These are phyloP conservation scores for Teratosphaeriaceae sp. DNA, from an alignment of 2,329 filamentous ascomycete genomes.

Conservation along the genomic window DNA sequence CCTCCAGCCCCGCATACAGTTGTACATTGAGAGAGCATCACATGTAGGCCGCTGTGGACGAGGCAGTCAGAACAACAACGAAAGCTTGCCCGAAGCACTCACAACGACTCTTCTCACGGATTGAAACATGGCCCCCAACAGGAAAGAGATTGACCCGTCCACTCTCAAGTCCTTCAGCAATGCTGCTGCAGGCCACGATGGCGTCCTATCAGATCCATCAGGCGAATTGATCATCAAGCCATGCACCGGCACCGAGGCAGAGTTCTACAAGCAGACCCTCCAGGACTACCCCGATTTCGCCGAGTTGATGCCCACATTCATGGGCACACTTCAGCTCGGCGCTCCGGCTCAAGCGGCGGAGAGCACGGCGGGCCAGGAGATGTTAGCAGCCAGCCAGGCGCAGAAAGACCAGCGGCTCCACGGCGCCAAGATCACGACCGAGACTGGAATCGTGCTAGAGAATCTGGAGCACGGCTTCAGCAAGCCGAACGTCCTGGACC, in stretches of 20 bases:
- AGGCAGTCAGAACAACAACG: too few relatives aligned
- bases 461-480: constrained; percentile 77
- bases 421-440: constrained; percentile 64
- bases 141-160: constrained; percentile 23
- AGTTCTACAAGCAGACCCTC: constrained; percentile 75
- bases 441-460: constrained; percentile 74
- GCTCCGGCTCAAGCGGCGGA: constrained; percentile 31
- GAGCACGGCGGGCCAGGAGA: constrained; percentile 11
- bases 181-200: constrained; percentile 81
- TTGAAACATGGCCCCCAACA: constrained; percentile 9
- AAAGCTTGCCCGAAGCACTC: too few relatives aligned
- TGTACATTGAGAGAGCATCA: too few relatives aligned
- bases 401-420: constrained; percentile 35
- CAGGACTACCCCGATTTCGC: constrained; percentile 65
- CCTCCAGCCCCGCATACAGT: too few relatives aligned
- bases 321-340: constrained; percentile 69
- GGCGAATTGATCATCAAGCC: constrained; percentile 92
- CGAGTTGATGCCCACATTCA: constrained; percentile 74
- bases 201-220: constrained; percentile 75
- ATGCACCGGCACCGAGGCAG: constrained; percentile 76
- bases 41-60: too few relatives aligned
- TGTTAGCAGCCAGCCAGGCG: constrained; percentile 17
- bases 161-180: constrained; percentile 64
- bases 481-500: constrained; percentile 82
- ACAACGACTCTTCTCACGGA: too few relatives aligned